Conservation (phyloP, 306 rosid species). For the Datisca glomerata region DNA sequence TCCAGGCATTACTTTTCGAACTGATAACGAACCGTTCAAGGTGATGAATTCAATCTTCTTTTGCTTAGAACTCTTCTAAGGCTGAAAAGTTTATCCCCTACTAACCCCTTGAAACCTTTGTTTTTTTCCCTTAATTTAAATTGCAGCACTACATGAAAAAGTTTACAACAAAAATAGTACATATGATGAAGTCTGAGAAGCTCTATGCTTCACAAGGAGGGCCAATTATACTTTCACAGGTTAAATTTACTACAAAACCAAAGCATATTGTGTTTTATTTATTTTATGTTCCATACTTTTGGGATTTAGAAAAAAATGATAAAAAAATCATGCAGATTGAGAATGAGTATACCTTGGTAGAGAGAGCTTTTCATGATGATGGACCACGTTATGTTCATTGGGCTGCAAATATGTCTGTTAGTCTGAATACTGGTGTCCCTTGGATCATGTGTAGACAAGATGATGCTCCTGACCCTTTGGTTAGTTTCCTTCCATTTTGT, state of each 20-base stretch:
- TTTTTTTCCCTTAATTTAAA: background rate
- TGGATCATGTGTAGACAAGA: slow-evolving; percentile 91
- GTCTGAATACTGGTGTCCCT: slow-evolving; percentile 77
- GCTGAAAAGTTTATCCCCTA: no score
- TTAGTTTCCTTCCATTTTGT: slow-evolving; percentile 22
- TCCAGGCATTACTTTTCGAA: slow-evolving; percentile 58
- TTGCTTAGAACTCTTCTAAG: no score
- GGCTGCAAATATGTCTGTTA: slow-evolving; percentile 81
- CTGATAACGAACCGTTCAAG: slow-evolving; percentile 74
- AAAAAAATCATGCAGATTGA: slow-evolving; percentile 90
- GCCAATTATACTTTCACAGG: slow-evolving; percentile 83
- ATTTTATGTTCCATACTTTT: no score
- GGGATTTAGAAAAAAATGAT: no score
- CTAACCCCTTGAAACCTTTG: no score
- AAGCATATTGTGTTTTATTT: no score
- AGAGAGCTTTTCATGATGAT: slow-evolving; percentile 35
- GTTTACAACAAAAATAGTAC: slow-evolving; percentile 53
- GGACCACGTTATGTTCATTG: slow-evolving; percentile 63
- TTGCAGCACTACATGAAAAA: slow-evolving; percentile 62
- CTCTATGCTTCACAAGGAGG: slow-evolving; percentile 93
- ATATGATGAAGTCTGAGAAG: slow-evolving; percentile 56
- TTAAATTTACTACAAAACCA: no score
- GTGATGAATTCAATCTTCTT: slow-evolving; percentile 14
- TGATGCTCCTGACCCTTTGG: slow-evolving; percentile 87
- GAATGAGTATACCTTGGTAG: slow-evolving; percentile 58